Evolutionary conservation across 192 early-diverging fungal species (phyloP), one percentile per base, ranked within the genome.

Genomic region (Paraglomus brasilianum): DNA sequence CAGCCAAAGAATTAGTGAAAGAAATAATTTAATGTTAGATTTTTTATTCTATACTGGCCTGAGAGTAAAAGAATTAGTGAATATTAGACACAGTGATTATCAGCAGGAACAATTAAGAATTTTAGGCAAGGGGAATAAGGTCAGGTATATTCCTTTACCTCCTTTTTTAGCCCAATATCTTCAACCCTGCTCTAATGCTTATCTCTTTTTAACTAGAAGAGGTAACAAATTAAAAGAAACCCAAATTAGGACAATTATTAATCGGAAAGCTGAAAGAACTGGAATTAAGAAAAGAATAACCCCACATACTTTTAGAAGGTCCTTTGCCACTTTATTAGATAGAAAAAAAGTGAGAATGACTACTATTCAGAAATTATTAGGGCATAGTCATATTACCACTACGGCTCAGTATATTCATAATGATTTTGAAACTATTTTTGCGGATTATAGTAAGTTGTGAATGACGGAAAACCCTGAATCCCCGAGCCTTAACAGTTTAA

Each of bases 361-460:
- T 9, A 61, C 58, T 61, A 61, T 61, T n/a, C 58, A 61, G 15
- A 15, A 44, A 43, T 61, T 61, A 61, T 11, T 61, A 5, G 58
- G 58, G 1, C 58, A 61, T 44, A 6, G 5, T 5, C 41, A 43
- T 10, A 11, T 61, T 4, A 15, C n/a, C 5, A 61, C 58, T 44
- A 61, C 58, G 1, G 58, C 41, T 8, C 14, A 40, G 6, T 61
- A 61, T 61, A 61, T 61, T 42, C 58, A 61, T 39, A 42, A 61
- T 44, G 58, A 61, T 61, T 61, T 39, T 39, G 58, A 1, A 19
- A 44, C 13, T 39, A 11, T 61, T 61, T 61, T 44, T 61, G 15
- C 11, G 4, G 58, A 61, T 61, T 61, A 61, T 61, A 61, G 58
- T 44, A 1, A 10, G 17, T 19, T 61, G 10, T 61, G 58, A n/a